Conservation (phyloP, 2,329 filamentous ascomycete genomes). For the Capronia epimyces region DNA sequence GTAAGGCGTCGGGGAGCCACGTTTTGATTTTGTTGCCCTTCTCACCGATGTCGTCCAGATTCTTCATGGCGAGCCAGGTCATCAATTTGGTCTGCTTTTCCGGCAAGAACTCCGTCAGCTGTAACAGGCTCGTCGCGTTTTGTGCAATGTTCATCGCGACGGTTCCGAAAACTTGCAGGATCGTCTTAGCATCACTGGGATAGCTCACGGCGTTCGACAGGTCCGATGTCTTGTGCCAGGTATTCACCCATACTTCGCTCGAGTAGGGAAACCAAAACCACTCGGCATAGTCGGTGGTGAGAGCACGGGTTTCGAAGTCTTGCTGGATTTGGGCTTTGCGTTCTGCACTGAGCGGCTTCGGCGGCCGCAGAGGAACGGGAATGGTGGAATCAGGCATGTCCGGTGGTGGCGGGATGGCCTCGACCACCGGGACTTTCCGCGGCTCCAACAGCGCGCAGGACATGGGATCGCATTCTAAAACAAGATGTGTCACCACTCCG, state of each 20-base stretch:
- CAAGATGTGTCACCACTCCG: constrained; percentile 47
- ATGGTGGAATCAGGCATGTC: constrained; percentile 18
- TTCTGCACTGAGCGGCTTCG: constrained; percentile 13
- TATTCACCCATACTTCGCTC: constrained; percentile 44
- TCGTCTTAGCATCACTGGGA: constrained; percentile 21
- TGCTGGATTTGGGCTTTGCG: constrained; percentile 23
- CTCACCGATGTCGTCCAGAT: constrained; percentile 20
- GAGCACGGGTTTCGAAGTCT: constrained; percentile 40
- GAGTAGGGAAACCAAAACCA: constrained; percentile 51
- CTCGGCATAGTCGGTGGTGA: constrained; percentile 44
- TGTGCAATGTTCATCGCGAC: constrained; percentile 20
- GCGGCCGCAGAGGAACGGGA: constrained; percentile 17
- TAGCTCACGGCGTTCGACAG: constrained; percentile 15
- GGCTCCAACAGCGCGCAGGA: constrained; percentile 45
- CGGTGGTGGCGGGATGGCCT: constrained; percentile 24
- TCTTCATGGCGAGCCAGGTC: constrained; percentile 25
- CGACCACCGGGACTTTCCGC: constrained; percentile 34
- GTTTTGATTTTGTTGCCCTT: constrained; percentile 36
- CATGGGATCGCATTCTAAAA: constrained; percentile 46
- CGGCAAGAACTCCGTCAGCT: constrained; percentile 14
- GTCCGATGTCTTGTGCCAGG: constrained; percentile 37
- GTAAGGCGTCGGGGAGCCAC: constrained; percentile 42
- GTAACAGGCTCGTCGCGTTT: constrained; percentile 15
- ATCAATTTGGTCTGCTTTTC: constrained; percentile 23
- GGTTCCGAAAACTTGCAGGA: constrained; percentile 23